A percentile compares a stretch with the other conserved stretches of the same genome.
phyloP scores from a whole-genome alignment of 768 basidiomycete genomes.

The Lyophyllum decastes region DNA sequence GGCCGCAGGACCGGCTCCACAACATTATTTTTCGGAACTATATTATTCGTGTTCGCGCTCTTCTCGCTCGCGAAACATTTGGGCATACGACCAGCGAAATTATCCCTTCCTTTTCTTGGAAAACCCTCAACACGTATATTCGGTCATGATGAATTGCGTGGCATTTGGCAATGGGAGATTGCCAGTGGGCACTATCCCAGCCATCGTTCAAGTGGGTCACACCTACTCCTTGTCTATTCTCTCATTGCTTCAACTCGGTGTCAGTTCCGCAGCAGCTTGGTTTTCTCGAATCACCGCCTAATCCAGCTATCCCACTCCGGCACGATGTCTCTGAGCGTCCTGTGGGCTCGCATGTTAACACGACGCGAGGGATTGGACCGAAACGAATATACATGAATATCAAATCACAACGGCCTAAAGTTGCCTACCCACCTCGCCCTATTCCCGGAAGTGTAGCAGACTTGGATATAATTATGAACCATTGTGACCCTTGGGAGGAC shows the following conservation, averaged over 20 bases:
- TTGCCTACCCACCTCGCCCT: conserved; percentile 87
- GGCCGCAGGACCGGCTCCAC: conserved; percentile 58
- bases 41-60: conserved; percentile 43
- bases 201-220: conserved; percentile 62
- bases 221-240: not conserved
- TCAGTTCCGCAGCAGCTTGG: conserved; percentile 72
- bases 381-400: conserved; percentile 78
- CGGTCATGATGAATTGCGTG: conserved; percentile 72
- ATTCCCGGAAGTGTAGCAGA: conserved; percentile 82
- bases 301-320: conserved; percentile 74
- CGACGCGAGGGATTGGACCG: conserved; percentile 72
- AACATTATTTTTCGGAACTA: conserved; percentile 42
- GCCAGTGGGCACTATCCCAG: conserved; percentile 92
- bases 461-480: conserved; percentile 84
- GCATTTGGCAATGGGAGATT: conserved; percentile 96
- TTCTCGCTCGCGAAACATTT: not conserved
- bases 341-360: conserved; percentile 34
- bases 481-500: conserved; percentile 82
- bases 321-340: conserved; percentile 34
- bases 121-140: conserved; percentile 74
- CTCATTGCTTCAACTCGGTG: conserved; percentile 7
- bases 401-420: conserved; percentile 55
- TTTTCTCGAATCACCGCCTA: conserved; percentile 53
- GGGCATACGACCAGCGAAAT: not conserved
- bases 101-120: conserved; percentile 36